Evolutionary conservation across 2,329 filamentous ascomycete species (phyloP).

Genomic region (Colletotrichum karsti): DNA sequence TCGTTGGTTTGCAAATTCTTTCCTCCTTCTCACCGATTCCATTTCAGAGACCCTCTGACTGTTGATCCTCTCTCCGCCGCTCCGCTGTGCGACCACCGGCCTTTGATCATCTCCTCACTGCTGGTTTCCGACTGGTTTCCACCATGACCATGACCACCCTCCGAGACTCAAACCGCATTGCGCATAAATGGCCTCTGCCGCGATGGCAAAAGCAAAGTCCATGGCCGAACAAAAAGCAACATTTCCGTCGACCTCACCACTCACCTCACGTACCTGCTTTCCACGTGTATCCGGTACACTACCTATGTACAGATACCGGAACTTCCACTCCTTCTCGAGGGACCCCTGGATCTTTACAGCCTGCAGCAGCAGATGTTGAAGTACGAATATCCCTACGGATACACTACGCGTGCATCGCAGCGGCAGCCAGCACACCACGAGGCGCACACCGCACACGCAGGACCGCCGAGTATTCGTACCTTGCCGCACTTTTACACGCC

Average conservation of each 20-base stretch:
- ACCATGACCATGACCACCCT: background rate
- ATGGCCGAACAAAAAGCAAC: background rate
- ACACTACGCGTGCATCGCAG: background rate
- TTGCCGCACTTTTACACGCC: background rate
- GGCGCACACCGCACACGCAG: background rate
- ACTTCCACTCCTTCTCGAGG: background rate
- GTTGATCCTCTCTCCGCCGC: background rate
- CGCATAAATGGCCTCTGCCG: conserved; percentile 6
- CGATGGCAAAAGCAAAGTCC: conserved; percentile 4
- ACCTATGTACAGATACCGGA: conserved; percentile 6
- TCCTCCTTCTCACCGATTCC: background rate
- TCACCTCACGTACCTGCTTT: background rate
- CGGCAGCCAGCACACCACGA: too few relatives aligned
- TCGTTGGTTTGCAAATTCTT: background rate
- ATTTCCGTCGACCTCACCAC: background rate
- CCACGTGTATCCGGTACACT: too few relatives aligned
- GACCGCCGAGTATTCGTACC: background rate
- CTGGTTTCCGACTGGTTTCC: background rate
- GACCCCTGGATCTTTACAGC: background rate
- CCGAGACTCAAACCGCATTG: background rate
- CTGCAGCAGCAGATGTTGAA: too few relatives aligned
- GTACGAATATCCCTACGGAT: too few relatives aligned
- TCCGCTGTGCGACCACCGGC: background rate
- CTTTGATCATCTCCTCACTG: background rate
- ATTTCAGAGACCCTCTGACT: background rate